These are phyloP conservation scores for Colletotrichum sp. DNA, from an alignment of 2,329 filamentous ascomycete genomes.

Conservation along the genomic window DNA sequence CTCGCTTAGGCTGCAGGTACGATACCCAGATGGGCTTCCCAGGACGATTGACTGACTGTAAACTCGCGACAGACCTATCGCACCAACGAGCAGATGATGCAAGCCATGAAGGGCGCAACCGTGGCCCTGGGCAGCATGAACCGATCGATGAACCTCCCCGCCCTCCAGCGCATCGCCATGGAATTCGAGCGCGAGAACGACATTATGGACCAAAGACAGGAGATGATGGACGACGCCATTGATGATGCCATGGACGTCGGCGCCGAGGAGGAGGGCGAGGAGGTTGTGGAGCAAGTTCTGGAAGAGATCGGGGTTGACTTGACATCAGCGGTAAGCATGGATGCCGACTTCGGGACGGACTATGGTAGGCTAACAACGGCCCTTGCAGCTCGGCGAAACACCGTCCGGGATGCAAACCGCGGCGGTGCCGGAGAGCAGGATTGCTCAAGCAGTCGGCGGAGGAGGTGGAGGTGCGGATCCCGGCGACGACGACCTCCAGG, in stretches of 20 bases:
- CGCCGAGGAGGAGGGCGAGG: slow-evolving; percentile 94
- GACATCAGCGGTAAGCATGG: slow-evolving; percentile 77
- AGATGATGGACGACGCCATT: slow-evolving; percentile 99
- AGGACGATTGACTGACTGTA: background rate
- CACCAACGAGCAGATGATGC: slow-evolving; percentile 99
- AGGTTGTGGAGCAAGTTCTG: slow-evolving; percentile 94
- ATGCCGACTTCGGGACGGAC: background rate
- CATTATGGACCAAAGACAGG: slow-evolving; percentile 98
- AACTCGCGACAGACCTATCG: slow-evolving; percentile 76
- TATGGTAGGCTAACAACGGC: slow-evolving; percentile 27
- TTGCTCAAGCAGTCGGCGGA: slow-evolving; percentile 86
- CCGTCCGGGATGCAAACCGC: slow-evolving; percentile 82
- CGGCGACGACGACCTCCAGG: slow-evolving; percentile 93
- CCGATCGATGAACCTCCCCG: slow-evolving; percentile 94
- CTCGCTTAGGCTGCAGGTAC: slow-evolving; percentile 89
- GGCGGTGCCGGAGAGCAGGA: slow-evolving; percentile 73
- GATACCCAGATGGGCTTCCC: background rate
- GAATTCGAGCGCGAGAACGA: slow-evolving; percentile 99
- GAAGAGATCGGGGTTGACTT: slow-evolving; percentile 97
- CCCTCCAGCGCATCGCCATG: slow-evolving; percentile 95
- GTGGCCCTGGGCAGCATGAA: slow-evolving; percentile 96
- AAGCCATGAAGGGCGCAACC: slow-evolving; percentile 98
- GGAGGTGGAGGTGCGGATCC: slow-evolving; percentile 63
- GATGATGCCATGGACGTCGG: slow-evolving; percentile 93
- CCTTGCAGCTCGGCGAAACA: slow-evolving; percentile 82